Evolutionary conservation across 176 grass and related monocot genomes (phyloP).

Genomic region (Triticum dicoccoides): DNA sequence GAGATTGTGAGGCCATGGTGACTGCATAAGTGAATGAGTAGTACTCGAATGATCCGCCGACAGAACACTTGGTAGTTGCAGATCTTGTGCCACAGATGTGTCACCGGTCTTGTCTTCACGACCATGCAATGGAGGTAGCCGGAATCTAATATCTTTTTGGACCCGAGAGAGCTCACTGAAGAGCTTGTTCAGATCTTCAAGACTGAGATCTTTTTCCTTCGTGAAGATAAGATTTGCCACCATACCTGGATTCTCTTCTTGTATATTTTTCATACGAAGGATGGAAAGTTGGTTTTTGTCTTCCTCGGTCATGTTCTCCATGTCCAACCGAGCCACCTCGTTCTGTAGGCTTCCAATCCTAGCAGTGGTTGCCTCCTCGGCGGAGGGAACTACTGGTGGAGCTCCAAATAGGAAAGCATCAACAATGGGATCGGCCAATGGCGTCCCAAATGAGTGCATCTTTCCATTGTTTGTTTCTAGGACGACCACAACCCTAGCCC

Average conservation of each 20-base stretch:
- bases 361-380: neutral
- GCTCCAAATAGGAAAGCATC: neutral
- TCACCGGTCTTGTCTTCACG: neutral
- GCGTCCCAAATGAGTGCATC: neutral
- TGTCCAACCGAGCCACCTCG: neutral
- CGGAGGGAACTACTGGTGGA: neutral
- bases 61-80: neutral
- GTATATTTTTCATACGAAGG: neutral
- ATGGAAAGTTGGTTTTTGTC: neutral
- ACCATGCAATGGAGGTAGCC: neutral
- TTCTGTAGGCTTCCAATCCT: neutral
- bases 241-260: neutral
- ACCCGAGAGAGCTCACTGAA: neutral
- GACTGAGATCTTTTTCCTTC: neutral
- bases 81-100: neutral
- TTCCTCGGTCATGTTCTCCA: neutral
- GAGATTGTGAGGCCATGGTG: neutral
- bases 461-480: neutral
- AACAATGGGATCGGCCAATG: neutral
- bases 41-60: too few relatives aligned
- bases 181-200: neutral
- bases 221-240: conserved; percentile 2
- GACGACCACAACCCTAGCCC: neutral
- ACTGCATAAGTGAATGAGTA: neutral
- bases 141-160: neutral